Conservation (phyloP, 768 basidiomycete species). For the Termitomyces sp. region DNA sequence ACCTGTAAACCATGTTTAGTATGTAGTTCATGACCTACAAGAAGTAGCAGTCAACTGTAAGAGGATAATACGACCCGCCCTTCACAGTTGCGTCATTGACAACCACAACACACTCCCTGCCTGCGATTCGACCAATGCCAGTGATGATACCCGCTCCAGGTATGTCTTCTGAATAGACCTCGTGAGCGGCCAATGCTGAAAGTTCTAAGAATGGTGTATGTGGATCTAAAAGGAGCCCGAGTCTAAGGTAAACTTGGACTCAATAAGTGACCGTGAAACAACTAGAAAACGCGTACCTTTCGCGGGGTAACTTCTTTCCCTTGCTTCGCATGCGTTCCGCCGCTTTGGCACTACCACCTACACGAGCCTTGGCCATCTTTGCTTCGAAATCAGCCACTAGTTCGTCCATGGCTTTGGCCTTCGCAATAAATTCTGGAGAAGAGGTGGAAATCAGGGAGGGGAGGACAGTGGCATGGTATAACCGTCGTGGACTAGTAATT, state of each 20-base stretch:
- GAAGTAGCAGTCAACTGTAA: conserved; percentile 47
- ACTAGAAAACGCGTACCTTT: conserved; percentile 48
- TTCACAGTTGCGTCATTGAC: conserved; percentile 96
- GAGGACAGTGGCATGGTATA: conserved; percentile 68
- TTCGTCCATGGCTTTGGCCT: conserved; percentile 61
- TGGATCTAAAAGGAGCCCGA: conserved; percentile 74
- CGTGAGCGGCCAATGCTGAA: conserved; percentile 80
- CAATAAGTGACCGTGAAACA: not conserved
- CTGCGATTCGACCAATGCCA: conserved; percentile 74
- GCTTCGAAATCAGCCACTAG: conserved; percentile 60
- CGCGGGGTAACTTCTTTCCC: conserved; percentile 80
- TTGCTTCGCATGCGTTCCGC: conserved; percentile 67
- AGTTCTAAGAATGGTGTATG: conserved; percentile 88
- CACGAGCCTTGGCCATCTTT: conserved; percentile 52
- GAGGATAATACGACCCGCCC: conserved; percentile 87
- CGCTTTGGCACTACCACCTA: conserved; percentile 73
- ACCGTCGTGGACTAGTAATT: conserved; percentile 20
- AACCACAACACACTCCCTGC: conserved; percentile 80
- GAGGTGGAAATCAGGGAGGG: conserved; percentile 65
- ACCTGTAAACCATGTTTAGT: conserved; percentile 38
- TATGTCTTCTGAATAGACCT: conserved; percentile 74
- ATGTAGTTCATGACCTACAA: not conserved
- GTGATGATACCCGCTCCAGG: conserved; percentile 91
- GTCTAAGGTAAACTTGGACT: conserved; percentile 30
- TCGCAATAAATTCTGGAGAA: conserved; percentile 67